Evolutionary conservation across 345 rosid genomes (phyloP), one percentile per base, ranked within the genome.

Genomic region (Eucalyptus marginata): DNA sequence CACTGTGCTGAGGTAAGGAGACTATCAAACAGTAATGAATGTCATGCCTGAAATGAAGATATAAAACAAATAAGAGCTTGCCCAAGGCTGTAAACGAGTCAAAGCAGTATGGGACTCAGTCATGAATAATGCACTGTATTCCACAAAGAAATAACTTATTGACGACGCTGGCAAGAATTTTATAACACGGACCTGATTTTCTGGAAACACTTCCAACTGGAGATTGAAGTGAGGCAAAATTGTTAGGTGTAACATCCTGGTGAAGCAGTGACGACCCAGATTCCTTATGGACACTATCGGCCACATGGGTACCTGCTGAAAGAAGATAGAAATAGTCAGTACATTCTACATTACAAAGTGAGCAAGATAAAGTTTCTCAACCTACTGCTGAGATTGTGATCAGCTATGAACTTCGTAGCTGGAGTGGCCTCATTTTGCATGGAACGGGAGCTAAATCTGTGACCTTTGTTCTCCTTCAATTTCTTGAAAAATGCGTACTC

Each of bases 401-500:
- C 89, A 76, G 91, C 88, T 71, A 86, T 88, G 4, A 90, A 80
- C 81, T 27, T 89, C 52, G 58, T 89, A 10, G 90, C 87, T 46
- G 51, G 92, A 80, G 86, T 83, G 24, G 89, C 56, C 44, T 86
- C 89, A 50, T 81, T 86, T 59, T 43, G 84, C 27, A 84, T 86
- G 24, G 89, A 17, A 85, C 15, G 90, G 31, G 90, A 87, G 16
- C 58, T 88, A 87, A 88, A 89, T 49, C 64, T 89, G 51, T 66
- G 91, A 87, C 89, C 90, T 25, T 92, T 92, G 62, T 87, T 85
- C 40, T 92, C 94, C 92, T 95, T 95, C 46, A 96, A 87, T 90
- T 95, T 95, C 90, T 94, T 94, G 86, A 96, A 96, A 91, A 93
- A 96, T 29, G 97, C 97, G 40, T 90, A 95, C 93, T 97, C 98